Evolutionary conservation across 306 rosid species (phyloP).

Genomic region (Malus orientalis): DNA sequence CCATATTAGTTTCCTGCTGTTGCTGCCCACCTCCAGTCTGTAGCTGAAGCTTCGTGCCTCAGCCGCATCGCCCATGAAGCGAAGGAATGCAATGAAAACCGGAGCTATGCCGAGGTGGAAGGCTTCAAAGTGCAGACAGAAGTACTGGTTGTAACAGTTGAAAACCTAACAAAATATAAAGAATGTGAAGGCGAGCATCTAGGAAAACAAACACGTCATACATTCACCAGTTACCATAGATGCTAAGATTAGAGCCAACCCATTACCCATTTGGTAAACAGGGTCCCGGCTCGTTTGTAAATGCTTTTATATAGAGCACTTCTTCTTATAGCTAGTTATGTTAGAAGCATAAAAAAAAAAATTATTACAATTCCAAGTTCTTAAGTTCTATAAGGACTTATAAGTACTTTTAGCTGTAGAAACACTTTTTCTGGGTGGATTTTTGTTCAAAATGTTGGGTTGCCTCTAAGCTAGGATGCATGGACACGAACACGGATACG

Average conservation of each 20-base stretch:
- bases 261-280: not conserved
- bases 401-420: too few species aligned
- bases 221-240: not conserved
- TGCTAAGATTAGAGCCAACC: not conserved
- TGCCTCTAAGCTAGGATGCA: too few species aligned
- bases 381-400: too few species aligned
- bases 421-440: too few species aligned
- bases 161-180: constrained; percentile 7
- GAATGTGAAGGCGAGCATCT: not conserved
- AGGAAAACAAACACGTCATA: not conserved
- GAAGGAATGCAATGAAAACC: constrained; percentile 25
- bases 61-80: constrained; percentile 24
- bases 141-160: constrained; percentile 16
- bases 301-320: too few species aligned
- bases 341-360: too few species aligned
- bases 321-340: too few species aligned
- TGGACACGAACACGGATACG: too few species aligned
- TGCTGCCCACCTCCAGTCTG: constrained; percentile 33
- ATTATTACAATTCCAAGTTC: too few species aligned
- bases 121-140: constrained; percentile 38
- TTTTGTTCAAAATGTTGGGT: too few species aligned
- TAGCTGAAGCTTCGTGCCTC: constrained; percentile 23
- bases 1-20: constrained; percentile 24
- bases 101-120: constrained; percentile 36
- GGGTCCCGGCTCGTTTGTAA: too few species aligned